Evolutionary conservation across 164 flowering plant species (phyloP), one percentile per base, ranked within the genome.

Genomic region (Euptelea pleiosperma): DNA sequence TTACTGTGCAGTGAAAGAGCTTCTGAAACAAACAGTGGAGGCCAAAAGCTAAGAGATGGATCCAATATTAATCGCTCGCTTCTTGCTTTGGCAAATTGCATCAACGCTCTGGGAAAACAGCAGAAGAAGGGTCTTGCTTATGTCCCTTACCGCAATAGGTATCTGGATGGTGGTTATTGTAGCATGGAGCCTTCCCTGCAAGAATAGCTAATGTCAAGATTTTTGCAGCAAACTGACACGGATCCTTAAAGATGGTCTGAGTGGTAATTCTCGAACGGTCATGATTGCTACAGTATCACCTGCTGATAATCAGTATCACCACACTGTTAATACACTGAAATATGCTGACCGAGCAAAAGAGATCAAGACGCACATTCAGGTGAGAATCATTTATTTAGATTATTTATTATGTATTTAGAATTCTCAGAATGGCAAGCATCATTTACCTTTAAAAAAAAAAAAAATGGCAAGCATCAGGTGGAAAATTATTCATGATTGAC

Each of bases 71-170:
- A 87, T 47, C 87, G 95, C 25, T 90, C 97, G 14, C 95, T 90
- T 64, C 91, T 90, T 68, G 95, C 97, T 65, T 72, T 90, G 65
- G 95, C 97, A 57, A 90, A 90, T 66, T 90, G 97, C 78, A 87
- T 90, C 40, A 90, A 86, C 74, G 97, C 97, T 61, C 57, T 90
- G 69, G 95, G 97, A 8, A 90, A 90, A 65, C 95, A 82, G 65
- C 93, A 86, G 57, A 90, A 84, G 74, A 90, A 82, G 82, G 97
- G 97, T 54, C 89, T 90, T 67, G 97, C 93, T 58, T 90, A 90
- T 77, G 97, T 87, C 40, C 97, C 97, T 58, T 90, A 90, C 43
- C 87, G 97, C 41, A 87, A 90, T 43, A 90, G 97, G 97, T 89
- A 75, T 54, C 24, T 63, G 26, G 41, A 41, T 49, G 29, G 30